phyloP scores from a whole-genome alignment of 2,329 filamentous ascomycete species.

The Xylariales sp. region DNA sequence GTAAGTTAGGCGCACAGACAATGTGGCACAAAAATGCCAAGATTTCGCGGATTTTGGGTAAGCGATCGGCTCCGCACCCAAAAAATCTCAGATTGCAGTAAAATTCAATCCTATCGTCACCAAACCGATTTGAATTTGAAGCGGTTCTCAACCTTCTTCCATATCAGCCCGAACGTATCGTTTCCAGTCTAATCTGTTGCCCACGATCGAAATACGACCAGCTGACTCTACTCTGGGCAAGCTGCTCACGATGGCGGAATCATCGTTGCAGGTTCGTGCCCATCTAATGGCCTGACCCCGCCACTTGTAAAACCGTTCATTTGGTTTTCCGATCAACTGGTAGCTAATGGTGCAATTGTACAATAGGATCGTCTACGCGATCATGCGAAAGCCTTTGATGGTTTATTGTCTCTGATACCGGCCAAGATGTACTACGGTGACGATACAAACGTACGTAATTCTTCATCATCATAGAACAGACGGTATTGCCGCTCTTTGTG shows the following conservation, averaged over 20 bases:
- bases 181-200: no score
- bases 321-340: no score
- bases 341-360: no score
- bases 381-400: slow-evolving; percentile 74
- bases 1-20: no score
- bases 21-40: slow-evolving; percentile 2
- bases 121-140: background rate
- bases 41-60: slow-evolving; percentile 6
- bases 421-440: slow-evolving; percentile 88
- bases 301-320: background rate
- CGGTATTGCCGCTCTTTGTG: no score
- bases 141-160: no score
- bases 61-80: slow-evolving; percentile 5
- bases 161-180: no score
- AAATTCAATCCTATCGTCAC: slow-evolving; percentile 3
- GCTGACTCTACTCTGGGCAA: no score
- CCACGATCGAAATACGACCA: no score
- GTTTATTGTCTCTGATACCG: slow-evolving; percentile 80
- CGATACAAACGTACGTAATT: slow-evolving; percentile 69
- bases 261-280: slow-evolving; percentile 22
- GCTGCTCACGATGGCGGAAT: slow-evolving; percentile 18
- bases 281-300: slow-evolving; percentile 1
- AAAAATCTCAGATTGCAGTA: no score
- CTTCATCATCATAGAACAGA: no score
- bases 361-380: slow-evolving; percentile 51